Conservation (phyloP, 495 filamentous ascomycete species). For the Paragyromitra xinjiangensis region DNA sequence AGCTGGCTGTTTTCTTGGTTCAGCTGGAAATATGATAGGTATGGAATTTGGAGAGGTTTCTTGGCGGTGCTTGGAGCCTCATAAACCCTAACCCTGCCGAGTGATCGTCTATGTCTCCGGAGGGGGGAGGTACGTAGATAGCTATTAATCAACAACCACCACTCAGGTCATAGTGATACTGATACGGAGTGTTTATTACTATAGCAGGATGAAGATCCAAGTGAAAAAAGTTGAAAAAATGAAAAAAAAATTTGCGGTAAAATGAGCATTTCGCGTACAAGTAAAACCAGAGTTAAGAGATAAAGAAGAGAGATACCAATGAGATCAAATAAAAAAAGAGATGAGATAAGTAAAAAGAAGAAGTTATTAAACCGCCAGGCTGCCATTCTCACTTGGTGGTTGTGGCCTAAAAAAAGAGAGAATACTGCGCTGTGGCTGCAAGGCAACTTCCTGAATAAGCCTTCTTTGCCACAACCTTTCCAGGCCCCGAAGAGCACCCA, state of each 20-base stretch:
- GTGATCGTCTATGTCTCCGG: background rate
- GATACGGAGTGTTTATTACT: background rate
- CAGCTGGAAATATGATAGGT: background rate
- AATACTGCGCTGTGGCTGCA: background rate
- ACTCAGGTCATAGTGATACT: background rate
- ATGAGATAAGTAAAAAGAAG: background rate
- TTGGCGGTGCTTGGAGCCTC: background rate
- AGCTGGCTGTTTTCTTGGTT: background rate
- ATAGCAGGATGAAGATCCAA: background rate
- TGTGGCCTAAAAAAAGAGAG: conserved; percentile 1
- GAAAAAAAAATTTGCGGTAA: background rate
- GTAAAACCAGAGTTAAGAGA: background rate
- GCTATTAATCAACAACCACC: background rate
- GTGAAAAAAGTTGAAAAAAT: background rate
- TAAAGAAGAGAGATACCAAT: background rate
- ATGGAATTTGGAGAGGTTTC: conserved; percentile 1
- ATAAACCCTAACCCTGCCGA: background rate
- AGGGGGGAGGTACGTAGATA: background rate
- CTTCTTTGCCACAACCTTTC: conserved; percentile 2
- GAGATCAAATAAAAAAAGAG: background rate
- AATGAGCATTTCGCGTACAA: background rate
- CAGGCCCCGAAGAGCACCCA: background rate
- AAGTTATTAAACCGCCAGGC: background rate
- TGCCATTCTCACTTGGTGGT: background rate
- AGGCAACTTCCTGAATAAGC: background rate